phyloP scores from a whole-genome alignment of 768 basidiomycete genomes.

The Boletus vinaceobasis region DNA sequence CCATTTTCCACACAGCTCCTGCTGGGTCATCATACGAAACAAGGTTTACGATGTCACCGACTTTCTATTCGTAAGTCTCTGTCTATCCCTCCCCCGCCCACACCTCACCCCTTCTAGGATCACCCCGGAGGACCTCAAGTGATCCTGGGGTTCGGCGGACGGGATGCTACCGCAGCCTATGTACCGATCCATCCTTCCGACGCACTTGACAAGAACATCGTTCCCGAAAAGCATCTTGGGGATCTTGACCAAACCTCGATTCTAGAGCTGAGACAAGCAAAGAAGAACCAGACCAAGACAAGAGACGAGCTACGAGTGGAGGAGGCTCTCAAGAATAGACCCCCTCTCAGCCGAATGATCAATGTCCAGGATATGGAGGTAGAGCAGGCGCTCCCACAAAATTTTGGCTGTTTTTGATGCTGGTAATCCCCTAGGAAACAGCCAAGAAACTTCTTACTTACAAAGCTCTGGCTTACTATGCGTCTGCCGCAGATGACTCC shows the following conservation, averaged over 20 bases:
- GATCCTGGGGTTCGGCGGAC: constrained; percentile 81
- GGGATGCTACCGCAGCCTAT: constrained; percentile 75
- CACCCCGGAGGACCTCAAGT: constrained; percentile 82
- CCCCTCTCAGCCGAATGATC: constrained; percentile 66
- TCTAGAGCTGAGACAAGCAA: constrained; percentile 34
- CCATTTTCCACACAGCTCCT: constrained; percentile 48
- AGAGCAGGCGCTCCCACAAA: background rate
- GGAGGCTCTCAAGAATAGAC: constrained; percentile 55
- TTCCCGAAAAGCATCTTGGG: constrained; percentile 71
- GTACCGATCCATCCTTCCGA: constrained; percentile 85
- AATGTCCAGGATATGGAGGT: constrained; percentile 85
- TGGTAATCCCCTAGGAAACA: constrained; percentile 44
- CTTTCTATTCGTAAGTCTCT: constrained; percentile 54
- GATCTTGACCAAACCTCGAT: constrained; percentile 49
- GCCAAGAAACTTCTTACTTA: constrained; percentile 70
- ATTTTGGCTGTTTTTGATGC: background rate
- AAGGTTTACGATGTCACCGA: constrained; percentile 86
- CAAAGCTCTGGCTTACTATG: constrained; percentile 81
- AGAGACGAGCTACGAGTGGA: constrained; percentile 70
- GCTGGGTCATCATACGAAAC: constrained; percentile 81
- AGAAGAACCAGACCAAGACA: constrained; percentile 48
- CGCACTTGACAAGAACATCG: constrained; percentile 69
- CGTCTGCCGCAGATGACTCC: constrained; percentile 84
- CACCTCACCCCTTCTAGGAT: constrained; percentile 39
- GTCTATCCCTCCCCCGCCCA: too few species aligned